Percentiles rank a stretch among this genome's conserved stretches.
These are phyloP conservation scores for Phialemoniopsis sp. DNA, from an alignment of 2,329 filamentous ascomycete species.

Conservation along the genomic window DNA sequence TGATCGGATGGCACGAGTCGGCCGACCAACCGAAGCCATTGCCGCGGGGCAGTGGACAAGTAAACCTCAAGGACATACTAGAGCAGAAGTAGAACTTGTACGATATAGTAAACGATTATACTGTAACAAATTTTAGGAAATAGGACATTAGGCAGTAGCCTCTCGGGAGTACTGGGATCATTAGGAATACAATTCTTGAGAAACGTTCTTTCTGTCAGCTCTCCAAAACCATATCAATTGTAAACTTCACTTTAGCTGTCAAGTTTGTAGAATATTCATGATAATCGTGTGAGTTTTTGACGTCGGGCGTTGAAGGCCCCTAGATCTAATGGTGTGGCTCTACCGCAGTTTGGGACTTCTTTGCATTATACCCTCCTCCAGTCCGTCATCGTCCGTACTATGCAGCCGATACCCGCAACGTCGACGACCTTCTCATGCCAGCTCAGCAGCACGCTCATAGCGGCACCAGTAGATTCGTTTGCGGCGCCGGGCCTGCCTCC, in stretches of 20 bases:
- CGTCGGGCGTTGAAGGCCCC: too few relatives aligned
- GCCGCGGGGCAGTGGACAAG: slow-evolving; percentile 75
- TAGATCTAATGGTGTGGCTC: too few relatives aligned
- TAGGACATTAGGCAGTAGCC: not conserved
- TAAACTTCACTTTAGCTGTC: too few relatives aligned
- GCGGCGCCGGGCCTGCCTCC: slow-evolving; percentile 45
- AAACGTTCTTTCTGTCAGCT: too few relatives aligned
- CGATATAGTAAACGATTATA: not conserved
- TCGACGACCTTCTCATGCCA: slow-evolving; percentile 99
- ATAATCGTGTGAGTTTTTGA: too few relatives aligned
- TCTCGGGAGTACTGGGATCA: too few relatives aligned
- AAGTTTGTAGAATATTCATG: too few relatives aligned
- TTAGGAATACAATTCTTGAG: too few relatives aligned
- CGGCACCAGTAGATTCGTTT: slow-evolving; percentile 71
- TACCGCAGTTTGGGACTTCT: not conserved
- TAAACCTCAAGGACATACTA: slow-evolving; percentile 82
- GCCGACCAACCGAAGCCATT: slow-evolving; percentile 75
- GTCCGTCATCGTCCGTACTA: slow-evolving; percentile 94
- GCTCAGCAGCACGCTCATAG: slow-evolving; percentile 94
- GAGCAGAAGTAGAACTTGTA: slow-evolving; percentile 33
- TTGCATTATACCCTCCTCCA: slow-evolving; percentile 74
- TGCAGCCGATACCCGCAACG: slow-evolving; percentile 83
- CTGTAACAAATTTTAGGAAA: not conserved
- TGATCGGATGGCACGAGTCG: slow-evolving; percentile 97
- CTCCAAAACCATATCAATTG: too few relatives aligned